Evolutionary conservation across 2,329 filamentous ascomycete genomes (phyloP).

Genomic region (Fusarium sp.): DNA sequence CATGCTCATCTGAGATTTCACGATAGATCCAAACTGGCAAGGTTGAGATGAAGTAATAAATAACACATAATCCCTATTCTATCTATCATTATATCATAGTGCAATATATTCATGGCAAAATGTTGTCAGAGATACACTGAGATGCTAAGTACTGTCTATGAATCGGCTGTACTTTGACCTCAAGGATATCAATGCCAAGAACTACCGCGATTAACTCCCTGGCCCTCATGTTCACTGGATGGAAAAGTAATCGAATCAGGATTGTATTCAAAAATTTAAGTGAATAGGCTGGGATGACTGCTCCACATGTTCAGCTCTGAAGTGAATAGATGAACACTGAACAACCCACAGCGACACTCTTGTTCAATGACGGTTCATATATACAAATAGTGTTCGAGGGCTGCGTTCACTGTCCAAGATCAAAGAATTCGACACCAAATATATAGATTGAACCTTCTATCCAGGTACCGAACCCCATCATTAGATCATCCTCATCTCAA

Average conservation of each 20-base stretch:
- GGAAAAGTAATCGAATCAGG: background rate
- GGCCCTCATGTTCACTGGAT: background rate
- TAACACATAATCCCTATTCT: background rate
- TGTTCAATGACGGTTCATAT: background rate
- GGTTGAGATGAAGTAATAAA: background rate
- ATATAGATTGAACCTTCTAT: background rate
- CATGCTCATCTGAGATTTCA: background rate
- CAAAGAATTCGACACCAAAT: background rate
- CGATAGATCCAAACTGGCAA: background rate
- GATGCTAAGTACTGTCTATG: too few relatives aligned
- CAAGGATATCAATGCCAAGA: too few relatives aligned
- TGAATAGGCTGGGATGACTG: background rate
- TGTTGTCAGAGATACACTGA: too few relatives aligned
- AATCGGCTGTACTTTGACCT: too few relatives aligned
- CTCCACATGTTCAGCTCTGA: background rate
- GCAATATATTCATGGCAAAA: too few relatives aligned
- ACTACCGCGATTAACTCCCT: background rate
- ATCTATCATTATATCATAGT: too few relatives aligned
- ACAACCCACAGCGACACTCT: background rate
- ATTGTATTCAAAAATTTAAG: background rate
- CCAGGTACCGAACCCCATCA: background rate
- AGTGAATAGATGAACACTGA: background rate
- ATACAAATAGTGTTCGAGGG: background rate
- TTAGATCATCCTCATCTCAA: background rate
- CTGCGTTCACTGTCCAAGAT: background rate